Evolutionary conservation across 257 asterid species (phyloP).

Genomic region (Asclepias syriaca): DNA sequence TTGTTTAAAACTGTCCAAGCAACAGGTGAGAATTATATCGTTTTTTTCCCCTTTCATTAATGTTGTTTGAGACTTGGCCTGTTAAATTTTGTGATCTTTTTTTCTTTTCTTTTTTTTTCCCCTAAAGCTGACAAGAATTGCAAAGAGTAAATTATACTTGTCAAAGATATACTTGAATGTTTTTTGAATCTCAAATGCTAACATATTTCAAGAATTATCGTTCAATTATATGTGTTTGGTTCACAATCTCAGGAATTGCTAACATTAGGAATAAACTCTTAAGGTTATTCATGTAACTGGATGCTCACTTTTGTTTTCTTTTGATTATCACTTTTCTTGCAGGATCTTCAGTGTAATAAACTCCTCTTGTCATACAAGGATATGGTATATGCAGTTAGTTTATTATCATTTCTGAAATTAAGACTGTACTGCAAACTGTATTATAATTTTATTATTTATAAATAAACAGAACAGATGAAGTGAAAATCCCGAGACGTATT

Average conservation of each 20-base stretch:
- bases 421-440: background rate
- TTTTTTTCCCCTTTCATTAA: background rate
- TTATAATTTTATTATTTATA: background rate
- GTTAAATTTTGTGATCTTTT: too few species aligned
- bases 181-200: background rate
- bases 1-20: constrained; percentile 55
- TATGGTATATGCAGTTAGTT: constrained; percentile 43
- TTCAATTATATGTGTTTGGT: background rate
- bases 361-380: constrained; percentile 58
- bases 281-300: background rate
- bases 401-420: background rate
- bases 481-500: background rate
- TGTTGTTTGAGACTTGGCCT: background rate
- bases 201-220: background rate
- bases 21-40: constrained; percentile 43
- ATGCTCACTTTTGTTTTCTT: constrained; percentile 4
- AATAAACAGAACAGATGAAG: background rate
- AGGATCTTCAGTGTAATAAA: constrained; percentile 49
- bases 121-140: background rate
- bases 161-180: background rate
- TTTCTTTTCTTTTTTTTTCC: too few species aligned
- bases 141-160: background rate
- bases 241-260: background rate
- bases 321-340: constrained; percentile 10
- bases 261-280: background rate